Percentiles rank a stretch among this genome's conserved stretches.
Evolutionary conservation across 768 basidiomycete species (phyloP).

Genomic region (Amanita phalloides): DNA sequence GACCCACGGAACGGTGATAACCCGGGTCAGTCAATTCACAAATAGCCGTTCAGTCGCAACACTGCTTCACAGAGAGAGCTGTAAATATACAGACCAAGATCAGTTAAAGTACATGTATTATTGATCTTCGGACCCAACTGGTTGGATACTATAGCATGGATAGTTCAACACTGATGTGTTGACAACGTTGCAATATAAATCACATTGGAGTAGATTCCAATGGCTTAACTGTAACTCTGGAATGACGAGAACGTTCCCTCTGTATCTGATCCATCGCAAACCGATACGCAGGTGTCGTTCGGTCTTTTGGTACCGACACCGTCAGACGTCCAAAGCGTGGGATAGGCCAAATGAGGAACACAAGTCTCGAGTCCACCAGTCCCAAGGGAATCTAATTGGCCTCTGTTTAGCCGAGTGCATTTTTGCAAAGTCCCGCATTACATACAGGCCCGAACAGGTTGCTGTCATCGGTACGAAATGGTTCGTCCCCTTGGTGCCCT

Average conservation of each 20-base stretch:
- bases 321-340: conserved; percentile 29
- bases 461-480: conserved; percentile 59
- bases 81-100: no score
- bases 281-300: conserved; percentile 15
- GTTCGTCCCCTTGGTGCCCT: conserved; percentile 43
- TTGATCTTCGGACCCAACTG: no score
- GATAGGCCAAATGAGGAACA: conserved; percentile 41
- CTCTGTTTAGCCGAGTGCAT: neutral
- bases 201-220: neutral
- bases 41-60: no score
- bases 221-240: conserved; percentile 20
- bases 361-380: conserved; percentile 39
- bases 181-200: no score
- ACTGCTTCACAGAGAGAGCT: no score
- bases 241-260: conserved; percentile 24
- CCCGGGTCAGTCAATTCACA: no score
- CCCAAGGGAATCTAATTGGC: conserved; percentile 29
- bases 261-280: conserved; percentile 26
- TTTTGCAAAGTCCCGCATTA: conserved; percentile 2
- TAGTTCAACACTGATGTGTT: no score
- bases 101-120: no score
- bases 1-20: no score
- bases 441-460: conserved; percentile 63
- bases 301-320: conserved; percentile 7
- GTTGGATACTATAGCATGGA: no score